Evolutionary conservation across 352 stramenopile genomes (phyloP), one percentile per base, ranked within the genome.

Genomic region (Phytophthora syringae): DNA sequence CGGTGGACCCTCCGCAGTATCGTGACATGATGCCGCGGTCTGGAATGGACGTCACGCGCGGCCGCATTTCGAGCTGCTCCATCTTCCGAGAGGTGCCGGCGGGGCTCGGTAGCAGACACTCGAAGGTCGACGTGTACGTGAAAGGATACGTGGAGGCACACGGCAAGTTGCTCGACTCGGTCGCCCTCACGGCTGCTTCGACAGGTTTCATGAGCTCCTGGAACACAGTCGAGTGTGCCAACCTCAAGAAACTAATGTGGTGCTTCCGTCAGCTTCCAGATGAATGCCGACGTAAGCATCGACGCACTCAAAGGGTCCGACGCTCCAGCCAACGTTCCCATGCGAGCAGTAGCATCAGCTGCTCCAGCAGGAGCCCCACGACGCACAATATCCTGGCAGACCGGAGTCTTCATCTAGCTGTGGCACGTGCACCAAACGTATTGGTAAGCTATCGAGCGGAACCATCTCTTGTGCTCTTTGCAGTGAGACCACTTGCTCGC

Each of bases 231-330:
- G 74, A 82, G 52, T 80, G 71, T 43, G 71, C 67, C 10, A 67
- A 81, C 32, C 51, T 78, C 32, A 82, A 82, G 48, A 86, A 86
- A 47, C 72, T 83, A 63, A 71, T 64, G 60, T 87, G 74, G 76
- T 70, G 40, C 25, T 70, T 76, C 20, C 62, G 63, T 27, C 62
- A 66, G 20, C 58, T 62, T 24, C 51, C 55, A 13, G 36, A 51
- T 21, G 27, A 37, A 40, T 21, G 30, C 7, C 42, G 24, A 34
- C 18, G 16, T 15, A 27, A 45, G 25, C 56, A 47, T 50, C 51
- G 28, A 49, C 18, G 25, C 27, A 45, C 34, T 5, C 52, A 49
- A 27, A 39, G 40, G 43, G 18, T 9, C 5, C 52, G 45, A 25
- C 54, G 54, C 15, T 52, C 52, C 11, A 71, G 56, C 9, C 56